Evolutionary conservation across 2,329 filamentous ascomycete species (phyloP).

Genomic region (Penicillium sp.): DNA sequence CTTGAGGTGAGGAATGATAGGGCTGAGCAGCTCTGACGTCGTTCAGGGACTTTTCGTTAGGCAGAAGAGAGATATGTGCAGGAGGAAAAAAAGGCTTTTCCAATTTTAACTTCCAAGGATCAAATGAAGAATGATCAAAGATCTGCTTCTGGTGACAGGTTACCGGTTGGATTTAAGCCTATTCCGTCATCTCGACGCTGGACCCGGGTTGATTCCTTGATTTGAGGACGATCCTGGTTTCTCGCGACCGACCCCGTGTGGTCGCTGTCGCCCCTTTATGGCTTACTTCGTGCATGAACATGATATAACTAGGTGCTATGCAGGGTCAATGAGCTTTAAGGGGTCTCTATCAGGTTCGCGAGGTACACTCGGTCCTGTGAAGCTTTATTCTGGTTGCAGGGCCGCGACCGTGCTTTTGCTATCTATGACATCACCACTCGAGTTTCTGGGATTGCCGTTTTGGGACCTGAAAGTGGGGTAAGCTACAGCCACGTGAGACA

Average conservation of each 20-base stretch:
- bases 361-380: background rate
- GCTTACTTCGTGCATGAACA: background rate
- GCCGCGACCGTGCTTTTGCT: background rate
- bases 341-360: background rate
- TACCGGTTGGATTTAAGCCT: constrained; percentile 5
- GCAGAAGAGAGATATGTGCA: background rate
- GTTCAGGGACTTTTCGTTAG: background rate
- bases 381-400: background rate
- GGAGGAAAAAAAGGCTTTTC: background rate
- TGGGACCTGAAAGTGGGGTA: background rate
- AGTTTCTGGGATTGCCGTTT: background rate
- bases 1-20: constrained; percentile 11
- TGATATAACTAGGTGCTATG: background rate
- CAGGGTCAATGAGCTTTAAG: background rate
- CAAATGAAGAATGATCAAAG: background rate
- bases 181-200: constrained; percentile 13
- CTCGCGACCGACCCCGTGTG: background rate
- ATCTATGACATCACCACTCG: background rate
- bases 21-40: constrained; percentile 18
- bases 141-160: constrained; percentile 1
- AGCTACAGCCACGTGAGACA: background rate
- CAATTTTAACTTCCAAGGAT: constrained; percentile 5
- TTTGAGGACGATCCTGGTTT: constrained; percentile 4
- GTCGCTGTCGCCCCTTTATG: background rate
- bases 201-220: constrained; percentile 10